Percentiles rank a stretch among this genome's conserved stretches.
Evolutionary conservation across 1,284 basidiomycete genomes (phyloP).

Genomic region (Marasmius tenuissimus): DNA sequence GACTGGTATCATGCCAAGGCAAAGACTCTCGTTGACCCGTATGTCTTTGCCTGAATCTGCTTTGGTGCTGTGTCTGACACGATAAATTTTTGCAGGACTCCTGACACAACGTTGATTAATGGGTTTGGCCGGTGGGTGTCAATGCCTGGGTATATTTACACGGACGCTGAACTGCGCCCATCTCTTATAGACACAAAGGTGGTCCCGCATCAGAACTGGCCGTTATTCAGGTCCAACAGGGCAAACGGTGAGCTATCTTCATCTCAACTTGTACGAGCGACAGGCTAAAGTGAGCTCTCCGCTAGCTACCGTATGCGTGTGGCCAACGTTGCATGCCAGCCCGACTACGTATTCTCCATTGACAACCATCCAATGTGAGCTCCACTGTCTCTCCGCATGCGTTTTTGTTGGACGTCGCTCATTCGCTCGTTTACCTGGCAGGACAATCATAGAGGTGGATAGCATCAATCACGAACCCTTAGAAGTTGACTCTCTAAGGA

Average conservation of each 20-base stretch:
- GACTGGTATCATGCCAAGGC: conserved; percentile 30
- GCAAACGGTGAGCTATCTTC: conserved; percentile 23
- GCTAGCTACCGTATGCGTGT: conserved; percentile 35
- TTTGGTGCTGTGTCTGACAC: not conserved
- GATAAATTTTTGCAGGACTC: conserved; percentile 14
- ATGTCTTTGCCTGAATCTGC: not conserved
- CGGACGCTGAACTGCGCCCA: not conserved
- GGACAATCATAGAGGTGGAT: conserved; percentile 52
- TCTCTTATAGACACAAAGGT: not conserved
- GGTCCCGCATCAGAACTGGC: conserved; percentile 26
- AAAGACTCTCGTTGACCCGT: not conserved
- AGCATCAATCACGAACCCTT: conserved; percentile 40
- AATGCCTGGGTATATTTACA: not conserved
- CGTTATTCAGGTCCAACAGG: conserved; percentile 24
- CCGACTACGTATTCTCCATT: conserved; percentile 39
- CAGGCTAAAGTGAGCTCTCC: not conserved
- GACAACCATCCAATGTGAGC: conserved; percentile 37
- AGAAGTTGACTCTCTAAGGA: conserved; percentile 36
- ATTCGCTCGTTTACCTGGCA: not conserved
- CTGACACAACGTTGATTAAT: conserved; percentile 38
- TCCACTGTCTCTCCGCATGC: not conserved
- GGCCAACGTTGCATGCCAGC: conserved; percentile 32
- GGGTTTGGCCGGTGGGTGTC: conserved; percentile 35
- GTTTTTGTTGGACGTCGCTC: not conserved
- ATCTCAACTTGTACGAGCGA: too few relatives aligned